Conservation (phyloP, 108 stramenopile species). For the Fragilaria crotonensis region DNA sequence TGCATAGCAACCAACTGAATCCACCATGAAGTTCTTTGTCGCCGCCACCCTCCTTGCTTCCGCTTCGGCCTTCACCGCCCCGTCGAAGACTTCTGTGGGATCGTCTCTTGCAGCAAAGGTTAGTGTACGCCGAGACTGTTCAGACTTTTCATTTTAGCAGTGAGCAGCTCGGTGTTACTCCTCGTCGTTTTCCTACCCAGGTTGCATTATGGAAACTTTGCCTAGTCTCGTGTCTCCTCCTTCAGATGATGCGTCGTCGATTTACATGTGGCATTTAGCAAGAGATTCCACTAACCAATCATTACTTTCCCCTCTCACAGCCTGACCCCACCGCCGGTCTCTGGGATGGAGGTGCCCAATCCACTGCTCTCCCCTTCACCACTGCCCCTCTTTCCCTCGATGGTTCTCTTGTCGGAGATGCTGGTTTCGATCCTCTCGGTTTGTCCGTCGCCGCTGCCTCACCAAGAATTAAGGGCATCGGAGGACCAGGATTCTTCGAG, state of each 20-base stretch:
- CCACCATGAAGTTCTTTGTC: slow-evolving; percentile 4
- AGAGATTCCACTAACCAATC: background rate
- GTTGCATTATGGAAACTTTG: too few relatives aligned
- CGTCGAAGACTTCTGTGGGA: background rate
- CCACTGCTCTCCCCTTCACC: slow-evolving; percentile 76
- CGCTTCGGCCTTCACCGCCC: slow-evolving; percentile 1
- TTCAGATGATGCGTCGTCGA: too few relatives aligned
- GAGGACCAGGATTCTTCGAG: slow-evolving; percentile 34
- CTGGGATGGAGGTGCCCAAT: slow-evolving; percentile 20
- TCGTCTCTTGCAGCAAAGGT: background rate
- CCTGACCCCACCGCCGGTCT: background rate
- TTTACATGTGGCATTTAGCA: too few relatives aligned
- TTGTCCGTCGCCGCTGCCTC: slow-evolving; percentile 86
- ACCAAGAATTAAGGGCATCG: slow-evolving; percentile 27
- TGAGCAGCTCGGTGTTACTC: too few relatives aligned
- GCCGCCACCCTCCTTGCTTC: slow-evolving; percentile 2
- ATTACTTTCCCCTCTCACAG: background rate
- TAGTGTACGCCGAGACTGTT: background rate
- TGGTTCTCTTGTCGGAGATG: slow-evolving; percentile 88
- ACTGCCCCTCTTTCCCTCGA: slow-evolving; percentile 77
- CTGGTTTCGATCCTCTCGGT: slow-evolving; percentile 94
- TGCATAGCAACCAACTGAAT: too few relatives aligned
- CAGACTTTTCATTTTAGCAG: too few relatives aligned
- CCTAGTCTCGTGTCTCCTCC: background rate
- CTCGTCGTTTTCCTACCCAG: too few relatives aligned